phyloP scores from a whole-genome alignment of 208 protist species.

The Tritrichomonas musculus region DNA sequence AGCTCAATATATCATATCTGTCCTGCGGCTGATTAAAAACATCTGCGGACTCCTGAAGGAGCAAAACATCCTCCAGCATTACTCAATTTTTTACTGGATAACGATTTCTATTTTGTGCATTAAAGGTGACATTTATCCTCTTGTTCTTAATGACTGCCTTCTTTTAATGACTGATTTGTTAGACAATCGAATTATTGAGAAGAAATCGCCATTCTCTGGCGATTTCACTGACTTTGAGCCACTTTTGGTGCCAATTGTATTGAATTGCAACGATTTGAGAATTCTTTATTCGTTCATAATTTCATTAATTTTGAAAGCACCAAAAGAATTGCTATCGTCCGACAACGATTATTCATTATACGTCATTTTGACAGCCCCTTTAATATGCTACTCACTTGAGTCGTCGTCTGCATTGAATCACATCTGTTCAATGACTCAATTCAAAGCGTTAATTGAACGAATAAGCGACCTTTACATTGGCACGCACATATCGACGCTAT shows the following conservation, averaged over 20 bases:
- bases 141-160: neutral
- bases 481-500: neutral
- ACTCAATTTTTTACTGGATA: neutral
- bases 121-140: neutral
- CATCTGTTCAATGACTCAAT: neutral
- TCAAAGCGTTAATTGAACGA: neutral
- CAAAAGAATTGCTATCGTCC: neutral
- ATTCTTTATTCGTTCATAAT: neutral
- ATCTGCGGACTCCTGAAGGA: neutral
- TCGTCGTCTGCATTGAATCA: neutral
- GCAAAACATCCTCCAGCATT: no score
- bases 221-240: neutral
- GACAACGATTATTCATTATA: neutral
- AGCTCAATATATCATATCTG: neutral
- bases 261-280: neutral
- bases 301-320: neutral
- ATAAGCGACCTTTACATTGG: neutral
- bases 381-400: neutral
- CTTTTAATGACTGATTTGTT: neutral
- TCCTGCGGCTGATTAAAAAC: neutral
- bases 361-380: neutral
- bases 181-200: neutral
- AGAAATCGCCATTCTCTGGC: neutral
- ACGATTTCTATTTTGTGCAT: neutral
- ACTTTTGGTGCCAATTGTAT: neutral